Conservation (phyloP, 2,329 filamentous ascomycete genomes). For the Dactylellina haptotyla region DNA sequence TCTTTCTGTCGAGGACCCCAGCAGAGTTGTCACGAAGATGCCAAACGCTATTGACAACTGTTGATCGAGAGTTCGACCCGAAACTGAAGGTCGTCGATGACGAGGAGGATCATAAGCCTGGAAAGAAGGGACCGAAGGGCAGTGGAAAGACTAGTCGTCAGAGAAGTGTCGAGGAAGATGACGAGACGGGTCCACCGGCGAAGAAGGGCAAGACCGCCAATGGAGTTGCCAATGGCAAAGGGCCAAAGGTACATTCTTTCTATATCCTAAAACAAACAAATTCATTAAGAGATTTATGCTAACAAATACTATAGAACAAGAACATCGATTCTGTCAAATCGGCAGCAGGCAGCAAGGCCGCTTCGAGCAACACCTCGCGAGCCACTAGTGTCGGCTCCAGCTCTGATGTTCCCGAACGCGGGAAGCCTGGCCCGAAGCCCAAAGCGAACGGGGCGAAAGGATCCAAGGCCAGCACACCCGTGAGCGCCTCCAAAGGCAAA, state of each 20-base stretch:
- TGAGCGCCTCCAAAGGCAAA: slow-evolving; percentile 37
- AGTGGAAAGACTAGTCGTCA: slow-evolving; percentile 73
- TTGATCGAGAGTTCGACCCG: slow-evolving; percentile 92
- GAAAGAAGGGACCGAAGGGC: slow-evolving; percentile 67
- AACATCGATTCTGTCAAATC: slow-evolving; percentile 87
- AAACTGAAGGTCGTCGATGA: slow-evolving; percentile 67
- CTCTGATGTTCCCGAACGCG: slow-evolving; percentile 65
- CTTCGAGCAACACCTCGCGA: slow-evolving; percentile 79
- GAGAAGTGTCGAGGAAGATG: slow-evolving; percentile 73
- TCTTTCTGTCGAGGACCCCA: slow-evolving; percentile 93
- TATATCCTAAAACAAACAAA: background rate
- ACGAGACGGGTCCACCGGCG: slow-evolving; percentile 81
- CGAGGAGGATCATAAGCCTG: slow-evolving; percentile 64
- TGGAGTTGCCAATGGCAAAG: slow-evolving; percentile 55
- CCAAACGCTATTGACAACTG: slow-evolving; percentile 91
- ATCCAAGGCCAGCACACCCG: slow-evolving; percentile 45
- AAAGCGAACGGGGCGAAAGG: slow-evolving; percentile 48
- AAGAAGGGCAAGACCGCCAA: slow-evolving; percentile 80
- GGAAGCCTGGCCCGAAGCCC: slow-evolving; percentile 44
- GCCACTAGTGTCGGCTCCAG: slow-evolving; percentile 86
- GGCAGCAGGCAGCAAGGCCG: slow-evolving; percentile 74
- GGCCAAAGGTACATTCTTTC: slow-evolving; percentile 57
- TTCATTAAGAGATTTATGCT: background rate
- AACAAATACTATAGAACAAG: slow-evolving; percentile 76
- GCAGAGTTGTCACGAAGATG: slow-evolving; percentile 92